Percentiles rank a stretch among this genome's conserved stretches.
These are phyloP conservation scores for Lactifluus pinguis DNA, from an alignment of 768 basidiomycete genomes.

Conservation along the genomic window DNA sequence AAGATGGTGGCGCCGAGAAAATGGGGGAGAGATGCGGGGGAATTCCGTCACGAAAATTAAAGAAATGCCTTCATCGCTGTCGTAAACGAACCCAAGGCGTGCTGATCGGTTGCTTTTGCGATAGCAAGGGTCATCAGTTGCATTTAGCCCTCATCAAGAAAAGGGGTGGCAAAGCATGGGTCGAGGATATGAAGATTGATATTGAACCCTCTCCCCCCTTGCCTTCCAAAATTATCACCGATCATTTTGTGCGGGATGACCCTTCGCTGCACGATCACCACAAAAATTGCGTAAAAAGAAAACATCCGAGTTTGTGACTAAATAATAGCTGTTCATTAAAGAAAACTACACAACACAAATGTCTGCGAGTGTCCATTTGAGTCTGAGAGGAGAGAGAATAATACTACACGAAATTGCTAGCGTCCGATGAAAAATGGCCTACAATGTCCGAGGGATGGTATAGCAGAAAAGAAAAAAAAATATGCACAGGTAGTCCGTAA, in stretches of 20 bases:
- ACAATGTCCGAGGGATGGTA: constrained; percentile 17
- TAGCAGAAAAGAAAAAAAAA: background rate
- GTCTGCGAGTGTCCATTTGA: constrained; percentile 8
- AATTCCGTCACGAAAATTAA: background rate
- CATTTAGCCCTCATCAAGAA: background rate
- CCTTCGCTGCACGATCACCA: background rate
- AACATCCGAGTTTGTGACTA: background rate
- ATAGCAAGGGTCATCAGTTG: background rate
- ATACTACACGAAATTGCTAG: constrained; percentile 7
- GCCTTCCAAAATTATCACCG: background rate
- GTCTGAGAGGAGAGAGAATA: background rate
- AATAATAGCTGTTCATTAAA: constrained; percentile 1
- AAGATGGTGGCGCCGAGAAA: constrained; percentile 8
- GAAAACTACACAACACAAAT: constrained; percentile 10
- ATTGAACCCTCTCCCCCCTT: background rate
- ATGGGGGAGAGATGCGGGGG: background rate
- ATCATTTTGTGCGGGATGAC: background rate
- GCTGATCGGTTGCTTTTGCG: constrained; percentile 2
- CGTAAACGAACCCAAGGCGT: background rate
- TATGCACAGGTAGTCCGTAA: constrained; percentile 16
- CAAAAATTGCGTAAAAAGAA: background rate
- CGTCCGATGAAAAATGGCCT: constrained; percentile 5
- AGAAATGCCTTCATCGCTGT: background rate
- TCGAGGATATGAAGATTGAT: background rate
- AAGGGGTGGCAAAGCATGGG: background rate